Evolutionary conservation across 2,329 filamentous ascomycete species (phyloP), one percentile per base, ranked within the genome.

Genomic region (Colletotrichum echinochloae): DNA sequence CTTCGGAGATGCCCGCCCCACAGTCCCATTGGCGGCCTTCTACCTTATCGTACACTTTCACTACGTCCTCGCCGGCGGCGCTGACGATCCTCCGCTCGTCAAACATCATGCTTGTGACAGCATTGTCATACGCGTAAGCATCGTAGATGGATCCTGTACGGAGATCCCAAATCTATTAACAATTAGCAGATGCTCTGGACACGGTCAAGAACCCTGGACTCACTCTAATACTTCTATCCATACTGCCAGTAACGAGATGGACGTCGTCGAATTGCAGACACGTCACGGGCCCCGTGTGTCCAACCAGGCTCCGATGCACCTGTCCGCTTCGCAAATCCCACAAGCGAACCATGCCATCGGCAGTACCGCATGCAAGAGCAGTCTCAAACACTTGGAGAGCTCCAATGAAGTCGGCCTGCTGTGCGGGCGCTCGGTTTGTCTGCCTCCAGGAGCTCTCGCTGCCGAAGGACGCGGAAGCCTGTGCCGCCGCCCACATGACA

Each of bases 11-110:
- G 44, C 95, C 95, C 2, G 94, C 91, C 63, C 96, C 96, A 81
- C 95, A 98, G 80, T 97, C 94, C 96, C 96, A 99, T 81, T 98
- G 96, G 72, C 94, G 87, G 49, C 94, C 94, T 79, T 99, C 96
- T 3, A 94, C 91, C 86, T 98, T 98, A 83, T 99, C 96, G 83
- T 98, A 99, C 70, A 99, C 92, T 83, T 99, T 99, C 75, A 96
- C 95, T 30, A 98, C 94, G 77, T 94, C 91, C 81, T 98, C 96
- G 51, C 95, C 93, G 0, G 94, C 94, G 2, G 96, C 95, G 62
- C 92, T 90, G 41, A 96, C 94, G 74, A 99, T 99, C 60, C 95
- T 90, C 62, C 95, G 91, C 18, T 89, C 84, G 81, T 99, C 96
- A 79, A 99, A 99, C 91, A 97, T 97, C 94, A 98, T 97, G 84